These are phyloP conservation scores for Haplosporangium sp. DNA, from an alignment of 371 early-diverging fungal genomes.

Conservation along the genomic window DNA sequence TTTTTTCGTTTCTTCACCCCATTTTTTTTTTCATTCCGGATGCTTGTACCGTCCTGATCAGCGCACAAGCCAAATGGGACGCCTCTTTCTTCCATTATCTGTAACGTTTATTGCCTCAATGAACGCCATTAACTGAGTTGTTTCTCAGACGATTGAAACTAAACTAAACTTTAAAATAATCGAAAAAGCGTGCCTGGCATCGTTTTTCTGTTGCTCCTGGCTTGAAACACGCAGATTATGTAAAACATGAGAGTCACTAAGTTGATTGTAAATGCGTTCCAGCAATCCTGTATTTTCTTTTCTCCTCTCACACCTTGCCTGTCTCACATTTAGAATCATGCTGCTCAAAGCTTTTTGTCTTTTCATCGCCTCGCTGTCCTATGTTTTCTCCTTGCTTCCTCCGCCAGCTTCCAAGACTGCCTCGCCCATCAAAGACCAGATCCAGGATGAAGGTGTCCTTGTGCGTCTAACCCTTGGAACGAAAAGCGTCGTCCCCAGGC, in stretches of 20 bases:
- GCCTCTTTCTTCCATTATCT: too few species aligned
- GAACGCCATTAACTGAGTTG: too few species aligned
- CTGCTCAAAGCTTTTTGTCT: slow-evolving; percentile 7
- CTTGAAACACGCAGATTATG: neutral
- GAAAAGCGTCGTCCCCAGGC: neutral
- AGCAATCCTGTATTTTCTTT: neutral
- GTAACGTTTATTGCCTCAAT: too few species aligned
- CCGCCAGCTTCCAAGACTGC: slow-evolving; percentile 16
- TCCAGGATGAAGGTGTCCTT: slow-evolving; percentile 2
- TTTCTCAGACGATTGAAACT: too few species aligned
- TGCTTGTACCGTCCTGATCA: too few species aligned
- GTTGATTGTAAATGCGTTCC: neutral
- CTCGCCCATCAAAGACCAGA: slow-evolving; percentile 16
- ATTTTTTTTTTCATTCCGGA: too few species aligned
- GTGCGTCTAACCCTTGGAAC: neutral
- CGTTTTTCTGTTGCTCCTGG: neutral
- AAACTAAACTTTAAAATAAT: too few species aligned
- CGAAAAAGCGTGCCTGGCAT: too few species aligned
- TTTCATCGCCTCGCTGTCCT: neutral
- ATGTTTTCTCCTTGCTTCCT: neutral
- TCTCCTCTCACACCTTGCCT: neutral
- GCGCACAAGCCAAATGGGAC: too few species aligned
- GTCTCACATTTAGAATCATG: neutral
- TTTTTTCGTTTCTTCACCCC: too few species aligned
- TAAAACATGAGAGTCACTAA: neutral